Evolutionary conservation across 1,284 basidiomycete species (phyloP).

Genomic region (Trichosporon inkin): DNA sequence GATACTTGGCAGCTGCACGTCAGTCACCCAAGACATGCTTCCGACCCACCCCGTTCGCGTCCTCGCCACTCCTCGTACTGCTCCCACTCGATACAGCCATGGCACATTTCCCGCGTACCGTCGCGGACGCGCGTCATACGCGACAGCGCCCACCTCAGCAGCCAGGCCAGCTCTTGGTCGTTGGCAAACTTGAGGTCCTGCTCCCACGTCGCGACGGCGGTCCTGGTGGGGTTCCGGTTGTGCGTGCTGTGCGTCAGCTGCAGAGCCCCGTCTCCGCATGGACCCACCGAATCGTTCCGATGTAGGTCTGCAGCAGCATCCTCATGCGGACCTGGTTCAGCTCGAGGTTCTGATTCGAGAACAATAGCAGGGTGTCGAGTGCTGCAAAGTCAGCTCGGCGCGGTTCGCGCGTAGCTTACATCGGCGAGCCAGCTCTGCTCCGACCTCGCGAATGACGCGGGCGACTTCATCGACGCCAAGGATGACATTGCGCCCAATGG

Average conservation of each 20-base stretch:
- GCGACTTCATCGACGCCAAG: conserved; percentile 70
- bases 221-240: conserved; percentile 47
- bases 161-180: conserved; percentile 79
- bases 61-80: conserved; percentile 71
- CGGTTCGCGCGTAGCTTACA: conserved; percentile 42
- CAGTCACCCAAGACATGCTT: neutral
- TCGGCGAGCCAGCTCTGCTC: conserved; percentile 65
- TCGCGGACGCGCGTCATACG: conserved; percentile 60
- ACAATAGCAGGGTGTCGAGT: conserved; percentile 80
- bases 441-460: conserved; percentile 64
- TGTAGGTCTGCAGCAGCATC: conserved; percentile 68
- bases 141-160: conserved; percentile 76
- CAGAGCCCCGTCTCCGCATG: conserved; percentile 4
- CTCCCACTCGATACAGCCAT: conserved; percentile 70
- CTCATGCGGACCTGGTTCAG: conserved; percentile 66
- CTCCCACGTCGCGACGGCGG: conserved; percentile 54
- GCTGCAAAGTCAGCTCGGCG: conserved; percentile 49
- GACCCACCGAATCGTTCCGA: conserved; percentile 50
- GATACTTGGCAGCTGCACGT: conserved; percentile 60
- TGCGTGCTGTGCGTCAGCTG: conserved; percentile 52
- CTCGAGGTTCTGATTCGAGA: conserved; percentile 79
- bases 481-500: conserved; percentile 44
- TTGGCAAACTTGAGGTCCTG: conserved; percentile 76
- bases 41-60: conserved; percentile 64
- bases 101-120: conserved; percentile 56